Base-by-base conservation (phyloP, 306 rosid species). In the Prunus davidiana region DNA sequence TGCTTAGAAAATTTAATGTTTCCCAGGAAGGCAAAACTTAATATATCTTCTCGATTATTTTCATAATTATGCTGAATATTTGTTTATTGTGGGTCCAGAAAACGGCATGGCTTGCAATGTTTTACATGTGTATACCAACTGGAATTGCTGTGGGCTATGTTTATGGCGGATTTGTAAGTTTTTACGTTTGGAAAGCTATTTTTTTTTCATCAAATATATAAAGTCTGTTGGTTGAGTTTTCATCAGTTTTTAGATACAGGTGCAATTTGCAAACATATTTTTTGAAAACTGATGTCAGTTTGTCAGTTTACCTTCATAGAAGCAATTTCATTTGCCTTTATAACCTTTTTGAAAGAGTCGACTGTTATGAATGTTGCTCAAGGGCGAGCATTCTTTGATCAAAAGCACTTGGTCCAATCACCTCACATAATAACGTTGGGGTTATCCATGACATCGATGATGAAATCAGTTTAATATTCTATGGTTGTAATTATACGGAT, bases 91-190 rank as follows among this genome's bases (percentile, higher is more conserved):
- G 76, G 80, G 66, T 55, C 71, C 90, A 92, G 98, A 92, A 95
- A 95, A 86, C 97, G 61, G 91, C 90, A 69, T 95, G 98, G 98
- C 98, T 92, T 82, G 96, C 93, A 69, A 65, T 83, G 60, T 95
- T 92, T 85, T 94, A 95, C 91, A 95, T 90, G 98, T 92, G 98
- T 72, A 92, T 95, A 84, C 97, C 98, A 67, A 83, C 96, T 84
- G 98, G 98, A 72, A 82, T 90, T 28, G 97, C 98, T 41, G 46
- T 95, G 86, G 97, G 98, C 83, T 95, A 95, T 84, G 87, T 92
- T 74, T 95, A 89, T 67, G 98, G 98, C 64, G 98, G 98, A 84
- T 13, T 90, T 30, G 97, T 92, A 92, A 88, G 94, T 85, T 86
- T 52, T 38, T 71, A 15, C 50, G 64, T 78, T 27, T 54, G 46